phyloP scores from a whole-genome alignment of 306 rosid genomes.

The Cucurbita maxima region DNA sequence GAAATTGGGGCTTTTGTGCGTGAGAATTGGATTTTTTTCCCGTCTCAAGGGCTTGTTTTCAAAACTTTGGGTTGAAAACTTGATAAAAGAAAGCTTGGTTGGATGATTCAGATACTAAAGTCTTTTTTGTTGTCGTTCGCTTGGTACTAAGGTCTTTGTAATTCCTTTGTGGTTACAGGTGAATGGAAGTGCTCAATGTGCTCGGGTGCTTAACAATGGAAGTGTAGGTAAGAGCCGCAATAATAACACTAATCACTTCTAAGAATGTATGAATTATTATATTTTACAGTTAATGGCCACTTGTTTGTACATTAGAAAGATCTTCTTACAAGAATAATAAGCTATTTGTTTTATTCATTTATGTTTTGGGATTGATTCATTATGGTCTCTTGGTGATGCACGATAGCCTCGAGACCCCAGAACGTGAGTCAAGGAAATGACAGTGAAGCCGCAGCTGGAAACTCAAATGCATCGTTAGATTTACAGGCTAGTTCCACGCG shows the following conservation, averaged over 20 bases:
- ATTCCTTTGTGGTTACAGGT: constrained; percentile 30
- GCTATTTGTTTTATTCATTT: neutral
- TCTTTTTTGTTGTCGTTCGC: neutral
- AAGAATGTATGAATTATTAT: neutral
- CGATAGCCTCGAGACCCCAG: neutral
- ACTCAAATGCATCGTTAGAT: constrained; percentile 10
- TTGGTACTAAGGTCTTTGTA: constrained; percentile 11
- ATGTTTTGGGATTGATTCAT: neutral
- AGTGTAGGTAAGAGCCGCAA: constrained; percentile 26
- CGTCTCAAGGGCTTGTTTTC: neutral
- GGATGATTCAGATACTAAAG: neutral
- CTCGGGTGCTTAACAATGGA: constrained; percentile 29
- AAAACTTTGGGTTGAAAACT: neutral
- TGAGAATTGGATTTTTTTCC: neutral
- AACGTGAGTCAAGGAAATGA: constrained; percentile 11
- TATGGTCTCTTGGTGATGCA: neutral
- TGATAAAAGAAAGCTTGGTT: neutral
- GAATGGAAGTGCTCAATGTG: constrained; percentile 26
- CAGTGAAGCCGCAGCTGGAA: constrained; percentile 14
- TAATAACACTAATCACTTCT: neutral
- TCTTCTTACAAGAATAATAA: neutral
- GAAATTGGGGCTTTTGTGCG: neutral
- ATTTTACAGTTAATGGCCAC: neutral
- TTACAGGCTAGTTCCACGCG: neutral
- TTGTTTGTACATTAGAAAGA: neutral